These are phyloP conservation scores for Pseudonitzschia delicatissima DNA, from an alignment of 108 stramenopile species.

Conservation along the genomic window DNA sequence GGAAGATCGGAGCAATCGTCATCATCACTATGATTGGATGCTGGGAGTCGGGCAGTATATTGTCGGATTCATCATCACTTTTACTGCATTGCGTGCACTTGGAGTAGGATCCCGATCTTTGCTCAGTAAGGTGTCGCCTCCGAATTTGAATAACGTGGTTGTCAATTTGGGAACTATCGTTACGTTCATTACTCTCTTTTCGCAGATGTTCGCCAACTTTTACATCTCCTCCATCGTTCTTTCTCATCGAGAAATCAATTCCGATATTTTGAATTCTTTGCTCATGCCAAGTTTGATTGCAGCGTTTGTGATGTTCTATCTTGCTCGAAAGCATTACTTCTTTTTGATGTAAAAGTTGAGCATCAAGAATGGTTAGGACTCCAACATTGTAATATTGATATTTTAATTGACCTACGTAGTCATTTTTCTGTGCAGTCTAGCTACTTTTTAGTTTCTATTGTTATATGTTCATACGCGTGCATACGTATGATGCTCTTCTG, in stretches of 20 bases:
- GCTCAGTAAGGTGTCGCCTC: conserved; percentile 68
- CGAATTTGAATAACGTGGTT: conserved; percentile 28
- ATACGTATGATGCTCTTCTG: too few relatives aligned
- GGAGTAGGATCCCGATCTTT: conserved; percentile 64
- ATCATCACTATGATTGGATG: conserved; percentile 63
- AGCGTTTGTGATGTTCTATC: conserved; percentile 21
- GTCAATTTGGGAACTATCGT: conserved; percentile 66
- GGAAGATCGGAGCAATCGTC: conserved; percentile 20
- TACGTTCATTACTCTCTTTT: conserved; percentile 55
- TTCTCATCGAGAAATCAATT: conserved; percentile 52
- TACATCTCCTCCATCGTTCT: conserved; percentile 57
- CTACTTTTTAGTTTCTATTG: too few relatives aligned
- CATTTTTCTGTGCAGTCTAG: too few relatives aligned
- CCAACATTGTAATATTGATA: too few relatives aligned
- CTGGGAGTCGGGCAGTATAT: conserved; percentile 67
- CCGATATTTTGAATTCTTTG: conserved; percentile 70
- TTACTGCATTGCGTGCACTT: conserved; percentile 55
- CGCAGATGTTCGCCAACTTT: conserved; percentile 60
- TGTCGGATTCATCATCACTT: conserved; percentile 51
- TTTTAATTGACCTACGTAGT: too few relatives aligned
- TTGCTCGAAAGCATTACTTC: conserved; percentile 44
- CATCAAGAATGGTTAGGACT: too few relatives aligned
- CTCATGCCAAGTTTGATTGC: conserved; percentile 47
- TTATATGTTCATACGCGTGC: too few relatives aligned
- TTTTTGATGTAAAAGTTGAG: conserved; percentile 34